Conservation (phyloP, 2,329 filamentous ascomycete genomes). For the Botrytis fragariae region DNA sequence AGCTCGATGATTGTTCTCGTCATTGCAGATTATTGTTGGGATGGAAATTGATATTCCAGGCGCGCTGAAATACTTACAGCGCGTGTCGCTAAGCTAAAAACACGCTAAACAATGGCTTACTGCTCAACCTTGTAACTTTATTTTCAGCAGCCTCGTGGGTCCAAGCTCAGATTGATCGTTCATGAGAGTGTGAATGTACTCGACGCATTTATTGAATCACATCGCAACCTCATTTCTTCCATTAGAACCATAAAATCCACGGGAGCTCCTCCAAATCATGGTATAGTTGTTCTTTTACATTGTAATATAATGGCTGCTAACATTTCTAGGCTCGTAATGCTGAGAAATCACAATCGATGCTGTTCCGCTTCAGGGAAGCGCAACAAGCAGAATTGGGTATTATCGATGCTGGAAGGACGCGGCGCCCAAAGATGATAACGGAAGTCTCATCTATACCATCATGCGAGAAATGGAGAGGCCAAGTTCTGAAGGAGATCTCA, state of each 20-base stretch:
- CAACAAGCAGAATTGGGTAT: slow-evolving; percentile 96
- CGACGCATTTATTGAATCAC: background rate
- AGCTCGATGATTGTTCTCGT: slow-evolving; percentile 39
- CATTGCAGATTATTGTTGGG: slow-evolving; percentile 36
- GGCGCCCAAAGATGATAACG: slow-evolving; percentile 88
- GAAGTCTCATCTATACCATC: slow-evolving; percentile 77
- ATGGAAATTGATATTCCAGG: background rate
- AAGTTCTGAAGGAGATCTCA: slow-evolving; percentile 94
- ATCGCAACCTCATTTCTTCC: background rate
- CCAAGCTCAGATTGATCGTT: background rate
- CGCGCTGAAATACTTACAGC: slow-evolving; percentile 6
- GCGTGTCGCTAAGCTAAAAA: slow-evolving; percentile 4
- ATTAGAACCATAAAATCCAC: background rate
- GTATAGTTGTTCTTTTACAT: slow-evolving; percentile 22
- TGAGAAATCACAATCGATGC: slow-evolving; percentile 99
- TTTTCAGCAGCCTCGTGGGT: slow-evolving; percentile 18
- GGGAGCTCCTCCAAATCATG: slow-evolving; percentile 31
- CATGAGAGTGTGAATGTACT: slow-evolving; percentile 1
- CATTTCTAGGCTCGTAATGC: slow-evolving; percentile 78
- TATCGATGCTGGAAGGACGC: slow-evolving; percentile 85
- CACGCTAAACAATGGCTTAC: slow-evolving; percentile 5
- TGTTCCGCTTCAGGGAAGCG: slow-evolving; percentile 97
- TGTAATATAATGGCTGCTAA: slow-evolving; percentile 20
- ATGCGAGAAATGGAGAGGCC: slow-evolving; percentile 97
- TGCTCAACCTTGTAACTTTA: slow-evolving; percentile 7